Conservation (phyloP, 495 filamentous ascomycete species). For the Podospora didyma region DNA sequence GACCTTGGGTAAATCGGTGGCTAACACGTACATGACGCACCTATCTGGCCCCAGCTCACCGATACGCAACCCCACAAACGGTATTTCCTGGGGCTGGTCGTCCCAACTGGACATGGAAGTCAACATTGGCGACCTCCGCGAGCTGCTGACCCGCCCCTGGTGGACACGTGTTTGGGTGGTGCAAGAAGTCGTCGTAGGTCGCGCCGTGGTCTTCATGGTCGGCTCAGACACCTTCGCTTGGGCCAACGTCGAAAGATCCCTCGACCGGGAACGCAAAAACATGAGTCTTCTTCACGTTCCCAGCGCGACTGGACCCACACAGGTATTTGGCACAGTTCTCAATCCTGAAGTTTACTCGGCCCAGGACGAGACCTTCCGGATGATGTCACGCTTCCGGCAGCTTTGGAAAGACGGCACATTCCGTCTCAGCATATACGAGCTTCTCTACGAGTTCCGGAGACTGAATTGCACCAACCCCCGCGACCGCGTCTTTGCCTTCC, state of each 20-base stretch:
- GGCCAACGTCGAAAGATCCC: background rate
- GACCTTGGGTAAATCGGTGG: background rate
- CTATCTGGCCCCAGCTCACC: background rate
- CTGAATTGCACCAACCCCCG: background rate
- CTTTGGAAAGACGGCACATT: background rate
- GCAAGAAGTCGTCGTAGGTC: slow-evolving; percentile 7
- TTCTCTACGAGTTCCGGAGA: background rate
- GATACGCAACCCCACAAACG: background rate
- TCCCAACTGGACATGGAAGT: background rate
- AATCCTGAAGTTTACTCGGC: background rate
- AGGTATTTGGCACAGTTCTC: background rate
- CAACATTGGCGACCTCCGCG: slow-evolving; percentile 1
- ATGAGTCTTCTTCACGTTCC: background rate
- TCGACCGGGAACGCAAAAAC: background rate
- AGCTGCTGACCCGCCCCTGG: slow-evolving; percentile 11
- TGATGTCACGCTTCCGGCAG: background rate
- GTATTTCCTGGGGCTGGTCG: background rate
- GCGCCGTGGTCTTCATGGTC: background rate
- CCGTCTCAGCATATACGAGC: background rate
- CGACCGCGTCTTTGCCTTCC: background rate
- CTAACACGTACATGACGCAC: background rate
- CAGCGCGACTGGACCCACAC: background rate
- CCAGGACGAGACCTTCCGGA: slow-evolving; percentile 3
- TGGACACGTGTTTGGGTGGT: slow-evolving; percentile 11
- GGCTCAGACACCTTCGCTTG: background rate